phyloP scores from a whole-genome alignment of 495 filamentous ascomycete species.

The Penicillium daleae region DNA sequence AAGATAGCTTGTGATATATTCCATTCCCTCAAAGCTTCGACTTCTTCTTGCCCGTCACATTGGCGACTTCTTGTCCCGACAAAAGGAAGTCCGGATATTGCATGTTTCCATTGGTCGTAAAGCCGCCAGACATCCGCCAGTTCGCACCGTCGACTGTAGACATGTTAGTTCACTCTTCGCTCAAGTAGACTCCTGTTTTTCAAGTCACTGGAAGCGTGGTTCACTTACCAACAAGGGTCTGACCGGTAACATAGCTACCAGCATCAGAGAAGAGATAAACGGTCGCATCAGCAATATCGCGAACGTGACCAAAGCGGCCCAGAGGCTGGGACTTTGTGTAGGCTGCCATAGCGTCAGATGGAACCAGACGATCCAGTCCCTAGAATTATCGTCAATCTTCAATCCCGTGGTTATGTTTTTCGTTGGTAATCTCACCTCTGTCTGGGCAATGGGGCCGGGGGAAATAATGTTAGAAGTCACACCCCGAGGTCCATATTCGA shows the following conservation, averaged over 20 bases:
- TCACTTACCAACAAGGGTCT: conserved; percentile 65
- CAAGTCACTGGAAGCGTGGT: not conserved
- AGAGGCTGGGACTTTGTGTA: conserved; percentile 59
- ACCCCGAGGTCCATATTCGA: conserved; percentile 88
- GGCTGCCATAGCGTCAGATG: conserved; percentile 35
- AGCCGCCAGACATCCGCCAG: conserved; percentile 51
- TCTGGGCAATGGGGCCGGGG: conserved; percentile 74
- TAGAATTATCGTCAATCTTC: conserved; percentile 10
- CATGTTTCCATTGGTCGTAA: conserved; percentile 40
- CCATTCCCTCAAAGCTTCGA: conserved; percentile 58
- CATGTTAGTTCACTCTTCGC: not conserved
- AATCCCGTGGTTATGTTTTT: not conserved
- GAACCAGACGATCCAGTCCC: conserved; percentile 50
- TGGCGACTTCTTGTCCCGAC: conserved; percentile 54
- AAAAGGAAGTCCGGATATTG: conserved; percentile 69
- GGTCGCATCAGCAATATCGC: conserved; percentile 91
- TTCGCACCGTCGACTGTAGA: conserved; percentile 48
- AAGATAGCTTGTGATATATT: not conserved
- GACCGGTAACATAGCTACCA: conserved; percentile 82
- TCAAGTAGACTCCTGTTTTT: no score
- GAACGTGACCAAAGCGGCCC: conserved; percentile 75
- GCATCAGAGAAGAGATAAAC: conserved; percentile 83
- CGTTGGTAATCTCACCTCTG: conserved; percentile 50
- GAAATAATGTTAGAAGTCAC: conserved; percentile 88
- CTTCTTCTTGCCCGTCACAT: conserved; percentile 64